Base-by-base conservation (phyloP, 371 early-diverging fungal genomes). In the Circinella umbellata region DNA sequence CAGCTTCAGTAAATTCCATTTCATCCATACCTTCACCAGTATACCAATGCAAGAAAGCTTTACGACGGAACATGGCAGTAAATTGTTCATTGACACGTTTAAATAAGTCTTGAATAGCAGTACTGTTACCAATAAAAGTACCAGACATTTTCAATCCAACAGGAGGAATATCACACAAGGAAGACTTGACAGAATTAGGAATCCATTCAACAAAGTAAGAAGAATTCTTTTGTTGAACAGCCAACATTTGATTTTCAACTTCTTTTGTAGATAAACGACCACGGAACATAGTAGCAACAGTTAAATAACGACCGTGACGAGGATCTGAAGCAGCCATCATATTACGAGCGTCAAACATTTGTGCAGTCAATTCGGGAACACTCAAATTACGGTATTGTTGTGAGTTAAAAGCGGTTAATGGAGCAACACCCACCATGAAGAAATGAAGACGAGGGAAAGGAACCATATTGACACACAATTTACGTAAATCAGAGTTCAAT, bases 21-120 rank as follows among this genome's bases (percentile, higher is more conserved):
- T 95, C 96, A 82, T 96, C 97, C 97, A 97, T 97, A 68, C 97
- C 96, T 79, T 96, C 95, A 73, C 94, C 96, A 62, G 97, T 97
- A 86, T 96, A 98, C 98, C 98, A 98, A 84, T 98, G 98, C 77
- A 98, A 79, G 90, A 95, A 98, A 68, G 98, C 98, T 86, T 96
- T 97, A 81, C 95, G 90, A 67, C 91, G 87, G 84, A 95, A 96
- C 98, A 98, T 97, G 69, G 91, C 89, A 35, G 92, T 87, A 88
- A 96, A 98, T 74, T 94, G 93, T 39, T 94, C 92, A 59, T 82
- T 85, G 79, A 88, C 91, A 78, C 98, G 92, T 79, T 92, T 90
- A 82, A 96, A 97, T 36, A 95, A 79, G 69, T 96, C 96, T 81
- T 96, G 96, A 73, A 97, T 96, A 63, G 93, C 89, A 34, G 97